Conservation (phyloP, 2,329 filamentous ascomycete species). For the Rasamsonia emersonii region DNA sequence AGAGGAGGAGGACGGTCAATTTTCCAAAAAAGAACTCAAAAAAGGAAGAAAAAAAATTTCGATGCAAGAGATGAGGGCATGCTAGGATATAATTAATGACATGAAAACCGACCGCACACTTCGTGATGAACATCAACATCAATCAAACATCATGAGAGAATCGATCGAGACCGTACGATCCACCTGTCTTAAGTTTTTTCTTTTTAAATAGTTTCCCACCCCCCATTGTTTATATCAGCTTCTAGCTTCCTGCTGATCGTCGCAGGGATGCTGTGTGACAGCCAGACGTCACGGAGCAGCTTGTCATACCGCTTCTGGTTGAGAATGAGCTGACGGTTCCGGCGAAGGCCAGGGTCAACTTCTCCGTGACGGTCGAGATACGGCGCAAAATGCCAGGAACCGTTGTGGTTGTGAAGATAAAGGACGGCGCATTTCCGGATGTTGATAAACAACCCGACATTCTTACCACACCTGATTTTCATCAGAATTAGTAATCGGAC, state of each 20-base stretch:
- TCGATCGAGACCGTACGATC: no score
- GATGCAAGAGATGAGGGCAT: no score
- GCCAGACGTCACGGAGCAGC: constrained; percentile 75
- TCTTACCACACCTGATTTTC: constrained; percentile 66
- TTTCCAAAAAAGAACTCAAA: no score
- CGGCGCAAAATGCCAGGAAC: constrained; percentile 77
- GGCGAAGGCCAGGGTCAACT: constrained; percentile 79
- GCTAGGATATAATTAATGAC: no score
- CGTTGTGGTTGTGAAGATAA: constrained; percentile 72
- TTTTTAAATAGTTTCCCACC: constrained; percentile 70
- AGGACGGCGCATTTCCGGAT: constrained; percentile 92
- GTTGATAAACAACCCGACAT: constrained; percentile 90
- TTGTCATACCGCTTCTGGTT: constrained; percentile 92
- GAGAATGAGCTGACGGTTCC: constrained; percentile 80
- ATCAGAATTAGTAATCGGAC: constrained; percentile 5
- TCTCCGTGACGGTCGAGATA: constrained; percentile 96
- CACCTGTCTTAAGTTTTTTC: no score
- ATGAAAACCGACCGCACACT: no score
- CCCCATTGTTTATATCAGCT: constrained; percentile 92
- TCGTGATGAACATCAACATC: no score
- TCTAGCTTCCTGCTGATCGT: constrained; percentile 85
- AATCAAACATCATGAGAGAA: no score
- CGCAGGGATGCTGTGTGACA: constrained; percentile 78
- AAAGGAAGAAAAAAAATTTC: no score
- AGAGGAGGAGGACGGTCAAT: no score